phyloP scores from a whole-genome alignment of 2,329 filamentous ascomycete genomes.

The Sporothrix brasiliensis region DNA sequence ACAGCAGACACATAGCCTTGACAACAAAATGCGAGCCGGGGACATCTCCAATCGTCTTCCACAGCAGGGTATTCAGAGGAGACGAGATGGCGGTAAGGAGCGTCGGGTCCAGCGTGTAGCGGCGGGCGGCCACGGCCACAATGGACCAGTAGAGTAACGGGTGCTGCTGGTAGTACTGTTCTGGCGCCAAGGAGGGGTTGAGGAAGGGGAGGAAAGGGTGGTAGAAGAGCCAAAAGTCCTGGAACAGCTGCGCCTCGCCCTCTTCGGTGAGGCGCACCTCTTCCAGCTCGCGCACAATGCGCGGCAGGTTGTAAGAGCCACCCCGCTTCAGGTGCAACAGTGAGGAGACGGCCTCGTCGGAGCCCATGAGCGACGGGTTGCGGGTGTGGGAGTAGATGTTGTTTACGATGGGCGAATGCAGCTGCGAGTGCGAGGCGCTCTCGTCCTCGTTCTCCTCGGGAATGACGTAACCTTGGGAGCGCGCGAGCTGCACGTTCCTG shows the following conservation, averaged over 20 bases:
- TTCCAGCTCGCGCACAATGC: slow-evolving; percentile 64
- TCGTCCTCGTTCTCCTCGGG: slow-evolving; percentile 55
- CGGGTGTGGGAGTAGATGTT: slow-evolving; percentile 62
- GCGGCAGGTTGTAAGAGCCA: slow-evolving; percentile 62
- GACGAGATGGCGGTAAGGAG: slow-evolving; percentile 70
- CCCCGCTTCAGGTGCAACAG: slow-evolving; percentile 67
- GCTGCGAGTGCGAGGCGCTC: slow-evolving; percentile 49
- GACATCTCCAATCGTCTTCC: slow-evolving; percentile 75
- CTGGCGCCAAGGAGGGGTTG: slow-evolving; percentile 65
- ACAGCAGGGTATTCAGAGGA: slow-evolving; percentile 70
- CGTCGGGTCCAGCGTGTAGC: slow-evolving; percentile 64
- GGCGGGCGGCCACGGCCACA: slow-evolving; percentile 72
- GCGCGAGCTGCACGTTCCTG: slow-evolving; percentile 62
- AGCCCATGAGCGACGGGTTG: slow-evolving; percentile 67
- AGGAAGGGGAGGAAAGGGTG: slow-evolving; percentile 79
- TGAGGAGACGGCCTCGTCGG: slow-evolving; percentile 69
- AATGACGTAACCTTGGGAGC: slow-evolving; percentile 59
- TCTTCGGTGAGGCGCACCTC: slow-evolving; percentile 66
- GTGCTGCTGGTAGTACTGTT: slow-evolving; percentile 75
- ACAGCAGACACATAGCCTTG: slow-evolving; percentile 77
- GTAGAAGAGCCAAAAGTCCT: slow-evolving; percentile 74
- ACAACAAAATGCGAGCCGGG: slow-evolving; percentile 79
- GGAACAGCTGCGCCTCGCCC: slow-evolving; percentile 66
- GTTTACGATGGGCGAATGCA: slow-evolving; percentile 60
- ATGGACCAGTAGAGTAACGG: slow-evolving; percentile 86